Conservation (phyloP, 257 asterid genomes). For the Solanum etuberosum region DNA sequence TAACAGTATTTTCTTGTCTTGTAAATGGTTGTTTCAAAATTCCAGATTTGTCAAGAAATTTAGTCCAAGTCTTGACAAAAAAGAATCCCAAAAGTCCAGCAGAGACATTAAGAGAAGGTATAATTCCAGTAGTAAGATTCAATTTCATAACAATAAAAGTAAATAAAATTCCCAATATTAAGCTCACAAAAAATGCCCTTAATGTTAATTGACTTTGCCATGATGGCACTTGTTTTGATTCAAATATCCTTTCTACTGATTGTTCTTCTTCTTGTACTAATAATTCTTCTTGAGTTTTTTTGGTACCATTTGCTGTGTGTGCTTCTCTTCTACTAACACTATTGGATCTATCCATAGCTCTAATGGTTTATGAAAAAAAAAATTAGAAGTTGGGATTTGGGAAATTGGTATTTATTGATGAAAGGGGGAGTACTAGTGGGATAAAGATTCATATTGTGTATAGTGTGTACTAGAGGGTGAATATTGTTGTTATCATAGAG, state of each 20-base stretch:
- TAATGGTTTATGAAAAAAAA: neutral
- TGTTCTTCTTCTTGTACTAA: neutral
- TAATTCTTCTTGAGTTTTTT: neutral
- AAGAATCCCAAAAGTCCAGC: constrained; percentile 67
- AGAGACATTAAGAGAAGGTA: constrained; percentile 60
- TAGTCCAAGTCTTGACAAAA: constrained; percentile 54
- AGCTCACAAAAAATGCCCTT: constrained; percentile 51
- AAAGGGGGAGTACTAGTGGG: neutral
- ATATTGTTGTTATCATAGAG: neutral
- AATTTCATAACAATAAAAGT: constrained; percentile 52
- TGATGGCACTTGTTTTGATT: constrained; percentile 34
- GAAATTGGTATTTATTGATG: neutral
- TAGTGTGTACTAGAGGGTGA: neutral
- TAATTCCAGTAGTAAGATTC: constrained; percentile 52
- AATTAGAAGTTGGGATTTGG: neutral
- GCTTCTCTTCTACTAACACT: neutral
- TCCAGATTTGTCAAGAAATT: constrained; percentile 30
- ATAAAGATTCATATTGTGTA: neutral
- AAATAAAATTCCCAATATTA: constrained; percentile 34
- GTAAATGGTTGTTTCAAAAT: constrained; percentile 46
- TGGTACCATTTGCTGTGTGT: neutral
- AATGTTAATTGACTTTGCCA: constrained; percentile 51
- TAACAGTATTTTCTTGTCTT: constrained; percentile 63
- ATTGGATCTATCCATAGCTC: neutral
- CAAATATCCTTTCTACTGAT: constrained; percentile 34